Conservation (phyloP, 768 basidiomycete species). For the Tylopilus plumbeoviolaceoides region DNA sequence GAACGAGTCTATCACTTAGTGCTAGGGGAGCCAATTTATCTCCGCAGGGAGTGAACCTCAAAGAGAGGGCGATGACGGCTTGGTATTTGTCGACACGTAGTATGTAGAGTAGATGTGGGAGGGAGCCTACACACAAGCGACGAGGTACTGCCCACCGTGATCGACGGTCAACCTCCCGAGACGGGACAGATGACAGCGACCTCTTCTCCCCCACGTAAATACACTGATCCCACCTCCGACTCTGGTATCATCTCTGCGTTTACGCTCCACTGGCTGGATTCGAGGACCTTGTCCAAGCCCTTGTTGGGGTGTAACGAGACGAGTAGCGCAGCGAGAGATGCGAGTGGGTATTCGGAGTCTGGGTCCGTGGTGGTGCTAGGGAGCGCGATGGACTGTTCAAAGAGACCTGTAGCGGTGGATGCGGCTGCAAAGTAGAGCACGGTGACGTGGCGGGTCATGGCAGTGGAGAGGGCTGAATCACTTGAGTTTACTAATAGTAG, state of each 20-base stretch:
- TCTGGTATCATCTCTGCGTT: conserved; percentile 76
- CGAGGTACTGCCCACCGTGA: too few relatives aligned
- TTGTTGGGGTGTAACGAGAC: conserved; percentile 51
- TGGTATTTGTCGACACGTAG: too few relatives aligned
- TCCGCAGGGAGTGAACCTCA: too few relatives aligned
- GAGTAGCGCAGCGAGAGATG: conserved; percentile 48
- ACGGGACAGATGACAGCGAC: conserved; percentile 80
- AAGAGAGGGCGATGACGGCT: too few relatives aligned
- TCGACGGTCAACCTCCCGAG: conserved; percentile 56
- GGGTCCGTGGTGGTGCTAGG: conserved; percentile 19
- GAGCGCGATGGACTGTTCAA: conserved; percentile 50
- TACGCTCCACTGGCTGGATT: conserved; percentile 72
- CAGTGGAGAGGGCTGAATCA: too few relatives aligned
- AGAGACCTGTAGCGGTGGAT: conserved; percentile 62
- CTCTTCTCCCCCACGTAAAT: conserved; percentile 67
- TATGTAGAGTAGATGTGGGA: too few relatives aligned
- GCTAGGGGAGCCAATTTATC: too few relatives aligned
- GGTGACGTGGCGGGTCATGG: conserved; percentile 30
- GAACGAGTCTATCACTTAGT: too few relatives aligned
- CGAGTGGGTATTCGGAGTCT: conserved; percentile 37
- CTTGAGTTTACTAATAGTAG: too few relatives aligned
- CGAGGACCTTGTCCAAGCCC: conserved; percentile 49
- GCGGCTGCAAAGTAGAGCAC: conserved; percentile 60
- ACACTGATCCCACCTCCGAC: conserved; percentile 33
- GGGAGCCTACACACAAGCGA: too few relatives aligned